Conservation (phyloP, 176 grass and related monocot species). For the Avena atlantica region DNA sequence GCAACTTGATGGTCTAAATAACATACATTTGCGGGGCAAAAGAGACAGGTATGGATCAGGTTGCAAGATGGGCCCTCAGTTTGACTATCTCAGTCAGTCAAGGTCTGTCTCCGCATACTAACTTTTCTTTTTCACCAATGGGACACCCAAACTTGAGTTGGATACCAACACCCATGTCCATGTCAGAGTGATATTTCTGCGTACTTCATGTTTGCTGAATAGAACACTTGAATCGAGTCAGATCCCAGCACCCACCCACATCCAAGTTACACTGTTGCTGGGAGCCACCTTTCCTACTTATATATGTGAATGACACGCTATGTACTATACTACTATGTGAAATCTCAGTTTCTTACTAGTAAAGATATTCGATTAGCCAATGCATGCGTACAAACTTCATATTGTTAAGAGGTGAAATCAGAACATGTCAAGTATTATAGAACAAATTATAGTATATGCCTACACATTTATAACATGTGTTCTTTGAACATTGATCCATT, state of each 20-base stretch:
- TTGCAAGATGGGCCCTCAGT: background rate
- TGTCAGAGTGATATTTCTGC: background rate
- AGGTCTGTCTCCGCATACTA: background rate
- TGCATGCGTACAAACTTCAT: background rate
- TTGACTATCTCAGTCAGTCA: background rate
- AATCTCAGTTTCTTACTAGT: background rate
- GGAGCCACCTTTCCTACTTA: background rate
- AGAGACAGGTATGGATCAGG: background rate
- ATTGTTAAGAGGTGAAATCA: constrained; percentile 12
- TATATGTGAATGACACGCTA: background rate
- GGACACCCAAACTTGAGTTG: background rate
- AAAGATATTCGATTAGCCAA: background rate
- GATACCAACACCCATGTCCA: background rate
- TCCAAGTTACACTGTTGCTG: background rate
- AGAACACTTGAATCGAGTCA: constrained; percentile 12
- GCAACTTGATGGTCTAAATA: background rate
- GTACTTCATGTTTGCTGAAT: background rate
- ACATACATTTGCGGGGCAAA: background rate
- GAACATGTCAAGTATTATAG: background rate
- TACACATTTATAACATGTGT: background rate
- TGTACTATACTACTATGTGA: background rate
- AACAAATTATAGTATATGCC: constrained; percentile 3
- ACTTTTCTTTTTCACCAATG: background rate
- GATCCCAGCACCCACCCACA: background rate
- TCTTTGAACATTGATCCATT: background rate